phyloP scores from a whole-genome alignment of 768 basidiomycete species.

The Lactarius evosmus region DNA sequence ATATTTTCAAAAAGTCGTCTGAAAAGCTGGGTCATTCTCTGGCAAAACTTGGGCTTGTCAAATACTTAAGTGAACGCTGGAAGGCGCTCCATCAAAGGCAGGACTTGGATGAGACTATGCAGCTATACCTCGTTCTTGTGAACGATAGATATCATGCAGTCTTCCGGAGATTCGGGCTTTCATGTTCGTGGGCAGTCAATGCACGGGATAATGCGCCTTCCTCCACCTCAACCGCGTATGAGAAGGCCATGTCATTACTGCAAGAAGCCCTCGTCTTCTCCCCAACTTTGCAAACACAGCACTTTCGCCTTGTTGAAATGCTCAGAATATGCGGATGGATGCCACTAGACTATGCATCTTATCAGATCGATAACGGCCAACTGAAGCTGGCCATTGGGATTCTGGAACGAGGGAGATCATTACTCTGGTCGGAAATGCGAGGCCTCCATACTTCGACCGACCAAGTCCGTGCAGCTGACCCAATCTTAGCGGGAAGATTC shows the following conservation, averaged over 20 bases:
- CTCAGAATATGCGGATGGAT: not conserved
- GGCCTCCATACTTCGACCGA: not conserved
- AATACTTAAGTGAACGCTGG: not conserved
- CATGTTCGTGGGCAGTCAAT: not conserved
- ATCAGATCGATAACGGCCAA: not conserved
- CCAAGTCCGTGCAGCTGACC: not conserved
- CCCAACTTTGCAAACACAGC: not conserved
- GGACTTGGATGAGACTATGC: not conserved
- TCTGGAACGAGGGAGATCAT: conserved; percentile 6
- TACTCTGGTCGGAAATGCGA: conserved; percentile 16
- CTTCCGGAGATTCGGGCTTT: not conserved
- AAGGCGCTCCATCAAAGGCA: not conserved
- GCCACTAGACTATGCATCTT: not conserved
- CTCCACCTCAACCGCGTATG: no score
- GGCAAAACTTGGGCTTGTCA: not conserved
- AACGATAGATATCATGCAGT: no score
- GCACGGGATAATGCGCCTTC: not conserved
- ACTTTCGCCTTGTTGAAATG: not conserved
- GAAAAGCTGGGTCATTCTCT: not conserved
- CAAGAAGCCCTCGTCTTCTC: no score
- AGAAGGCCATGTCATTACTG: no score
- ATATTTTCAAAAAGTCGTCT: no score
- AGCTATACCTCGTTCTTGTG: not conserved
- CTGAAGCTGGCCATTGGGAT: not conserved
- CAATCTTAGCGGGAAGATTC: not conserved